phyloP scores from a whole-genome alignment of 805 yeast genomes.

The Priceomyces carsonii region DNA sequence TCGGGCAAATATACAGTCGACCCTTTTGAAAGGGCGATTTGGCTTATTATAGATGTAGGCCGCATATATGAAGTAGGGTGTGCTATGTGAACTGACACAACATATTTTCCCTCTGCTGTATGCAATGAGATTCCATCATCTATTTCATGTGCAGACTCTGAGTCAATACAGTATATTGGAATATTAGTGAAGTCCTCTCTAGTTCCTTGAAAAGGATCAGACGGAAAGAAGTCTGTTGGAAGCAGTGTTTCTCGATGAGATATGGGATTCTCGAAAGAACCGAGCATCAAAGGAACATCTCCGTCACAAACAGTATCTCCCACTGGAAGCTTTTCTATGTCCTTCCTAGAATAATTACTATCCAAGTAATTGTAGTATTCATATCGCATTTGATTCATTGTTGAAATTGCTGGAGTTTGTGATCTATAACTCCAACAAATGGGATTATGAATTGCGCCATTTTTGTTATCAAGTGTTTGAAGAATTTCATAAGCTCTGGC shows the following conservation, averaged over 20 bases:
- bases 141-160: slow-evolving; percentile 78
- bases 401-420: slow-evolving; percentile 47
- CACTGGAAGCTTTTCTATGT: slow-evolving; percentile 1
- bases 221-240: slow-evolving; percentile 22
- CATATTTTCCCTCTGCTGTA: slow-evolving; percentile 26
- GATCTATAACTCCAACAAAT: slow-evolving; percentile 48
- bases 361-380: slow-evolving; percentile 38
- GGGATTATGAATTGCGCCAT: slow-evolving; percentile 46
- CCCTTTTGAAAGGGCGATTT: slow-evolving; percentile 60
- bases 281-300: too few species aligned
- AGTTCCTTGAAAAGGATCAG: slow-evolving; percentile 28
- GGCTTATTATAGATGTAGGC: slow-evolving; percentile 41
- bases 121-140: slow-evolving; percentile 87
- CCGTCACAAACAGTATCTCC: too few species aligned
- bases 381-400: slow-evolving; percentile 44
- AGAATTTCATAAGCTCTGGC: slow-evolving; percentile 54
- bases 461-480: slow-evolving; percentile 24
- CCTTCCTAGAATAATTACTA: neutral
- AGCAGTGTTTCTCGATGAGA: neutral
- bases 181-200: slow-evolving; percentile 46
- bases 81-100: slow-evolving; percentile 75
- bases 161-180: slow-evolving; percentile 81
- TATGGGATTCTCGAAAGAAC: neutral
- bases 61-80: slow-evolving; percentile 74
- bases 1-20: slow-evolving; percentile 77